Conservation (phyloP, 441 rosid species). For the Adansonia grandidieri region DNA sequence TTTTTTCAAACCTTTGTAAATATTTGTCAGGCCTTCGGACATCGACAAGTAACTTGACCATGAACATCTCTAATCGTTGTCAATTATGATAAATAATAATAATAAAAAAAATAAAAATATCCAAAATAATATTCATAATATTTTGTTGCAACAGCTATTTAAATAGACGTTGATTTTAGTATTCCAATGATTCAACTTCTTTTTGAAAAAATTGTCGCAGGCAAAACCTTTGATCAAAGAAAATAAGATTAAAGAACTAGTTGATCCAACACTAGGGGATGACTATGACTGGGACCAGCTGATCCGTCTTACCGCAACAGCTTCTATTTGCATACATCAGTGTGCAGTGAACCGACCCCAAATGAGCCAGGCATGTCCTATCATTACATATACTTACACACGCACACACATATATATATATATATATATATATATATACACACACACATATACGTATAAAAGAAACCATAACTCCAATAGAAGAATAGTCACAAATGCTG, state of each 20-base stretch:
- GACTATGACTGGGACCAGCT: constrained; percentile 57
- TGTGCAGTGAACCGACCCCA: constrained; percentile 67
- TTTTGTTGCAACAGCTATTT: neutral
- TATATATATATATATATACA: no score
- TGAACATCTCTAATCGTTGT: no score
- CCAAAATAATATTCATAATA: no score
- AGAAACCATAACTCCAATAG: no score
- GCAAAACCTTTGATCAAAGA: constrained; percentile 75
- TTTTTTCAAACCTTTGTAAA: no score
- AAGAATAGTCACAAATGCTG: no score
- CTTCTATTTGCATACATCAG: constrained; percentile 71
- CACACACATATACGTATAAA: no score
- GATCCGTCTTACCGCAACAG: constrained; percentile 47
- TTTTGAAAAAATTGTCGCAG: constrained; percentile 36
- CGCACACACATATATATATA: no score
- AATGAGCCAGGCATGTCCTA: constrained; percentile 73
- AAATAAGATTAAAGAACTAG: constrained; percentile 52
- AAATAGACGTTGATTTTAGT: neutral
- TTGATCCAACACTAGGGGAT: constrained; percentile 65
- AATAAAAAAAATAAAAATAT: no score
- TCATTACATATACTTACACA: neutral
- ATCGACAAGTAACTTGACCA: no score
- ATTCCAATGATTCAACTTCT: constrained; percentile 1
- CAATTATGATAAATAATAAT: no score
- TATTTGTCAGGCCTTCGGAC: no score